Conservation (phyloP, 768 basidiomycete genomes). For the Polyporus arcularius region DNA sequence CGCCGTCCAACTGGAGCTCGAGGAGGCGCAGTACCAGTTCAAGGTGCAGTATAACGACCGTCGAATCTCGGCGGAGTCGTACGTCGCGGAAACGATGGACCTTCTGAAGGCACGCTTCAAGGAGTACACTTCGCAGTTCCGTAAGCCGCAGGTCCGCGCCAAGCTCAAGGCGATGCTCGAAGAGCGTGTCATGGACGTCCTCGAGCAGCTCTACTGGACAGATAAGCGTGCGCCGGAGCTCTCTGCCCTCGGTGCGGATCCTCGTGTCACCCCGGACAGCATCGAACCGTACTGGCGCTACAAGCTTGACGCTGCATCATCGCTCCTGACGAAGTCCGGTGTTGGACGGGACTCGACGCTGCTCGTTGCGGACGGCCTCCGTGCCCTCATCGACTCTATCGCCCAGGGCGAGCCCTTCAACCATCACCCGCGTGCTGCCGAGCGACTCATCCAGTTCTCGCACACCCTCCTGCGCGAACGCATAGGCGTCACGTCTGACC, state of each 20-base stretch:
- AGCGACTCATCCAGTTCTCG: constrained; percentile 88
- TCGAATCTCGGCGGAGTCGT: constrained; percentile 91
- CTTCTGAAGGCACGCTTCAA: constrained; percentile 88
- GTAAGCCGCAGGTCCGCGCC: constrained; percentile 82
- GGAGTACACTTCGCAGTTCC: constrained; percentile 81
- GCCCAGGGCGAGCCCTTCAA: constrained; percentile 88
- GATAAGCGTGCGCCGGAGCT: constrained; percentile 86
- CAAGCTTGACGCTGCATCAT: constrained; percentile 93
- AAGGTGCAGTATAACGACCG: constrained; percentile 99
- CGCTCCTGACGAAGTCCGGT: constrained; percentile 92
- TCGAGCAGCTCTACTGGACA: constrained; percentile 96
- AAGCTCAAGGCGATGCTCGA: constrained; percentile 93
- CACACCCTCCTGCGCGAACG: constrained; percentile 93
- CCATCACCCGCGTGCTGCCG: constrained; percentile 85
- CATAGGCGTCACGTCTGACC: constrained; percentile 92
- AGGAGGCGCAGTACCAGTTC: constrained; percentile 98
- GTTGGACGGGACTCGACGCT: constrained; percentile 93
- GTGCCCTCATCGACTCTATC: constrained; percentile 88
- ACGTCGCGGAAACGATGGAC: constrained; percentile 97
- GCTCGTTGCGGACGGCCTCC: constrained; percentile 91
- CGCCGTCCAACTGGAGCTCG: constrained; percentile 94
- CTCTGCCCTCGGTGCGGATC: constrained; percentile 65
- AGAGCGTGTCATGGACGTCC: constrained; percentile 94
- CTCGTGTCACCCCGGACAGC: constrained; percentile 68
- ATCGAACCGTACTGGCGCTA: constrained; percentile 93